Percentiles rank a stretch among this genome's conserved stretches.
Evolutionary conservation across 1,284 basidiomycete genomes (phyloP).

Genomic region (Grifola frondosa): DNA sequence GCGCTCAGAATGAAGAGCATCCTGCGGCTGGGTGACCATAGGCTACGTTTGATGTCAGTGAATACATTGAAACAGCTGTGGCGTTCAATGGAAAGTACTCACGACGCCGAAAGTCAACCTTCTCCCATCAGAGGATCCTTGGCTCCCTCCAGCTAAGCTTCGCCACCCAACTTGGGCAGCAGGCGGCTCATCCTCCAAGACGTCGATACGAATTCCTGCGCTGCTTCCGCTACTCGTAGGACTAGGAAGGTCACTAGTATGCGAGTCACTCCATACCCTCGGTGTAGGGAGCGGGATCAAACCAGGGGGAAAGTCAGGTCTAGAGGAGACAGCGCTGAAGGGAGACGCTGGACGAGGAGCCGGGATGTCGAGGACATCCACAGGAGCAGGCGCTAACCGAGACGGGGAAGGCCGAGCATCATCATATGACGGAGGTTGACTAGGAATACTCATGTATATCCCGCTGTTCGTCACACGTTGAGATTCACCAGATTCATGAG

Average conservation of each 20-base stretch:
- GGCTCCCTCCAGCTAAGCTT: conserved; percentile 41
- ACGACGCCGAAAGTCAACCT: conserved; percentile 62
- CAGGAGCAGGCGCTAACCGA: conserved; percentile 23
- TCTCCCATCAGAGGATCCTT: conserved; percentile 33
- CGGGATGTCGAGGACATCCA: conserved; percentile 63
- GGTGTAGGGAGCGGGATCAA: conserved; percentile 38
- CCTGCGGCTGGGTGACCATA: conserved; percentile 42
- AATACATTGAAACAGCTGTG: conserved; percentile 1
- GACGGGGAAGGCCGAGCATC: conserved; percentile 13
- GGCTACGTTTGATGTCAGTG: conserved; percentile 33
- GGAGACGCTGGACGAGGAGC: conserved; percentile 51
- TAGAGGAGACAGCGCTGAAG: conserved; percentile 42
- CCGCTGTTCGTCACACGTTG: conserved; percentile 11
- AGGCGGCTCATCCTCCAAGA: conserved; percentile 66
- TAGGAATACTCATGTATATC: conserved; percentile 25
- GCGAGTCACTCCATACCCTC: conserved; percentile 44
- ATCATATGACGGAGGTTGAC: conserved; percentile 39
- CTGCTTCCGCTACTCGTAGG: conserved; percentile 25
- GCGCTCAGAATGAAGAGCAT: conserved; percentile 47
- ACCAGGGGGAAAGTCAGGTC: conserved; percentile 48
- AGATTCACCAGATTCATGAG: conserved; percentile 14
- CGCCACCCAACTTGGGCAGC: conserved; percentile 56
- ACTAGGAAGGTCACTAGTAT: conserved; percentile 19
- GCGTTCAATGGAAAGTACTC: conserved; percentile 29
- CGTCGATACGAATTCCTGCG: conserved; percentile 47